Percentiles rank a stretch among this genome's conserved stretches.
phyloP scores from a whole-genome alignment of 1,139 yeast genomes.

The Yamadazyma dendronema region DNA sequence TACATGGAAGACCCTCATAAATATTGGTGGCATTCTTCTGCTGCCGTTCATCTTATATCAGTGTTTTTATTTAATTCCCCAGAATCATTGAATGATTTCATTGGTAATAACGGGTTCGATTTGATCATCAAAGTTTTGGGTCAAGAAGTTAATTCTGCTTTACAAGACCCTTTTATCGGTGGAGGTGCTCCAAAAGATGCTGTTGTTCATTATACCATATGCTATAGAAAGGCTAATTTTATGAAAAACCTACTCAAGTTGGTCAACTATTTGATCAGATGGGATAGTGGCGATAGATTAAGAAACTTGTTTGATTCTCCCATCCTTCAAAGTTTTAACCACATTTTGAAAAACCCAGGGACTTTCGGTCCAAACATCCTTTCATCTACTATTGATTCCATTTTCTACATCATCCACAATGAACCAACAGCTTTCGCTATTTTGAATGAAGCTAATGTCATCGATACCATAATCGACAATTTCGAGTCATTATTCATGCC shows the following conservation, averaged over 20 bases:
- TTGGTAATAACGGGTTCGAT: constrained; percentile 64
- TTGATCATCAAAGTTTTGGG: constrained; percentile 59
- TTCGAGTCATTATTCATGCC: constrained; percentile 54
- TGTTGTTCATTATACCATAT: constrained; percentile 55
- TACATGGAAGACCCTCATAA: constrained; percentile 54
- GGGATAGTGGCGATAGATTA: constrained; percentile 80
- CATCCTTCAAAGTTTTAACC: constrained; percentile 58
- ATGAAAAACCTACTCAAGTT: constrained; percentile 59
- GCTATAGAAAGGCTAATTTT: constrained; percentile 64
- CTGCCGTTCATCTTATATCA: constrained; percentile 63
- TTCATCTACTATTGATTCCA: constrained; percentile 61
- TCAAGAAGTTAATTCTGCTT: constrained; percentile 66
- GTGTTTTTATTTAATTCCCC: constrained; percentile 48
- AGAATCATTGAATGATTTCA: constrained; percentile 57
- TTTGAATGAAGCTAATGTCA: constrained; percentile 73
- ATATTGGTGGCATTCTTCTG: constrained; percentile 59
- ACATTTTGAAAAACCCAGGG: constrained; percentile 54
- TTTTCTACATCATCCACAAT: constrained; percentile 75
- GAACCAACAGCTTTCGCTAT: constrained; percentile 90
- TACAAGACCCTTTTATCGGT: constrained; percentile 52
- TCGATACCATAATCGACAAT: constrained; percentile 61
- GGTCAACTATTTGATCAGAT: constrained; percentile 61
- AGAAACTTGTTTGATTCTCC: constrained; percentile 87
- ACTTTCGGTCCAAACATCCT: constrained; percentile 72
- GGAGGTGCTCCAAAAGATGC: constrained; percentile 54